Conservation (phyloP, 1,139 yeast species). For the Meyerozyma smithsonii region DNA sequence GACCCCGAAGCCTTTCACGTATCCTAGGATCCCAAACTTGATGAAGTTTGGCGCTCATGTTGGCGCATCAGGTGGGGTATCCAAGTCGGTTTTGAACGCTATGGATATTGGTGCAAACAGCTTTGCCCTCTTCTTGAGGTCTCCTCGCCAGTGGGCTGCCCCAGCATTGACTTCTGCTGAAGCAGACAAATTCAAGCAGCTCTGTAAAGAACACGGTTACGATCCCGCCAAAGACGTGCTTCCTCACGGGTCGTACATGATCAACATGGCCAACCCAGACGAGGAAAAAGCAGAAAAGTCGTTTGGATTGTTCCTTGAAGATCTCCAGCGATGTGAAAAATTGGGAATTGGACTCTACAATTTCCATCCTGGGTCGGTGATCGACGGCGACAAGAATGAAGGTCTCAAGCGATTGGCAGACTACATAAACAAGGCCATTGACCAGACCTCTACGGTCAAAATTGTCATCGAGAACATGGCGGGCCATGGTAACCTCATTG, state of each 20-base stretch:
- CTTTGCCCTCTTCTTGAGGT: constrained; percentile 85
- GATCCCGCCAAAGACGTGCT: constrained; percentile 70
- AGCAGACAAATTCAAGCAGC: constrained; percentile 54
- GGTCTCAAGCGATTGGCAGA: constrained; percentile 68
- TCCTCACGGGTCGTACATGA: constrained; percentile 94
- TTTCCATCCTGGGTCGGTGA: constrained; percentile 91
- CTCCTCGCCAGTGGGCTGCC: constrained; percentile 88
- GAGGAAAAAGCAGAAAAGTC: constrained; percentile 73
- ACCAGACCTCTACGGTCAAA: constrained; percentile 70
- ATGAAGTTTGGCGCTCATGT: constrained; percentile 80
- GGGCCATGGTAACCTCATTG: constrained; percentile 89
- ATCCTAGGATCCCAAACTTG: background rate
- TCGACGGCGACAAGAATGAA: constrained; percentile 63
- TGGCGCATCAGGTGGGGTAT: constrained; percentile 66
- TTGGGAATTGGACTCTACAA: constrained; percentile 83
- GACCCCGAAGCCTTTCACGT: background rate
- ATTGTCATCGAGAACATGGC: constrained; percentile 97
- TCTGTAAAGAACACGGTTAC: constrained; percentile 60
- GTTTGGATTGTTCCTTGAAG: constrained; percentile 78
- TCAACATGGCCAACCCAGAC: constrained; percentile 90
- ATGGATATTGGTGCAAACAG: constrained; percentile 74
- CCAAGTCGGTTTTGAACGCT: constrained; percentile 73
- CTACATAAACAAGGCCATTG: constrained; percentile 73
- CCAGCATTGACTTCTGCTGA: constrained; percentile 71
- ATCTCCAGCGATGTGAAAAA: constrained; percentile 78